A percentile compares a stretch with the other conserved stretches of the same genome.
These are phyloP conservation scores for Pisolithus tinctorius DNA, from an alignment of 768 basidiomycete genomes.

Conservation along the genomic window DNA sequence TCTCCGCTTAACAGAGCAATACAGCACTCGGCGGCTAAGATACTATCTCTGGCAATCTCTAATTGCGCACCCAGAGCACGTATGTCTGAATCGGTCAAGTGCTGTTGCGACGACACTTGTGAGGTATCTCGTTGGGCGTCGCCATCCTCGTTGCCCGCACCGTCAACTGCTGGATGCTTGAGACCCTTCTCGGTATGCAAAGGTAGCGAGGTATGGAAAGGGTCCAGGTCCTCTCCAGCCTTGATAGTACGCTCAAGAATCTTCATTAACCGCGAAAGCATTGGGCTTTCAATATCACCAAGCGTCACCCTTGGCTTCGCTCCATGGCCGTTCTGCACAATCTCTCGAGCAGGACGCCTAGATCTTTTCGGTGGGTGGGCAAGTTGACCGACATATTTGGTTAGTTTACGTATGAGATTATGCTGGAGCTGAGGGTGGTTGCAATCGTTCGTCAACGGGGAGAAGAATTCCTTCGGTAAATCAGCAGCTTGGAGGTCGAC, in stretches of 20 bases:
- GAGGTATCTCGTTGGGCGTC: background rate
- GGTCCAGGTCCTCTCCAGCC: constrained; percentile 68
- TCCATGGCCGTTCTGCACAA: constrained; percentile 27
- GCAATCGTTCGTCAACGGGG: constrained; percentile 47
- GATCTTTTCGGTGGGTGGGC: constrained; percentile 64
- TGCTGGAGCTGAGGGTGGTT: constrained; percentile 57
- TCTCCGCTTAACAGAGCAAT: constrained; percentile 74
- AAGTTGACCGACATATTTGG: constrained; percentile 60
- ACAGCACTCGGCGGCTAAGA: constrained; percentile 79
- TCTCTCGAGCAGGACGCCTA: constrained; percentile 38
- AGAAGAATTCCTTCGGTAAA: constrained; percentile 60
- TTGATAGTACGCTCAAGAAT: constrained; percentile 74
- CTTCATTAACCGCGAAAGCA: constrained; percentile 63
- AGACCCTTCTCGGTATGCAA: constrained; percentile 35
- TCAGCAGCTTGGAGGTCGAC: constrained; percentile 45
- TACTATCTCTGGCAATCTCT: constrained; percentile 62
- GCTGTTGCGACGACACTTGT: constrained; percentile 11
- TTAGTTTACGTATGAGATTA: constrained; percentile 57
- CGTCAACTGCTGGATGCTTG: constrained; percentile 19
- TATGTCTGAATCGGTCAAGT: constrained; percentile 41
- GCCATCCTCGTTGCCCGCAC: background rate
- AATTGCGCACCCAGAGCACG: constrained; percentile 46
- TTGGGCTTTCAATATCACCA: constrained; percentile 57
- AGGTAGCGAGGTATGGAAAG: constrained; percentile 42
- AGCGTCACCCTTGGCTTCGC: constrained; percentile 52